These are phyloP conservation scores for Claviceps fusiformis DNA, from an alignment of 2,329 filamentous ascomycete species.

Conservation along the genomic window DNA sequence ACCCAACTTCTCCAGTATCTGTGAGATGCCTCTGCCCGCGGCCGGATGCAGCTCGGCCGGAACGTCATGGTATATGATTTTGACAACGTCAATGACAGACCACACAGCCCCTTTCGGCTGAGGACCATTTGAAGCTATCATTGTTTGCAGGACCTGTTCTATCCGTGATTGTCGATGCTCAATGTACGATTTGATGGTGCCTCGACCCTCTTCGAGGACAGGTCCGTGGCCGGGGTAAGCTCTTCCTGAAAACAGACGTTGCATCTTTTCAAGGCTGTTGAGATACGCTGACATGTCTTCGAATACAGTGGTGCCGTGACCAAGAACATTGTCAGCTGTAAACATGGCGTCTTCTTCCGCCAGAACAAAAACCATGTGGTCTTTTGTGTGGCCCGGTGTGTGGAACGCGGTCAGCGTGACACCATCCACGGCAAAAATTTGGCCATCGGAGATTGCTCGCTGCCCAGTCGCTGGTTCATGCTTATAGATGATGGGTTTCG, in stretches of 20 bases:
- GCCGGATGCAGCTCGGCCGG: conserved; percentile 61
- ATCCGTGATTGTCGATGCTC: conserved; percentile 68
- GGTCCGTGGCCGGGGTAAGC: conserved; percentile 84
- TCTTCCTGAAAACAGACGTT: conserved; percentile 45
- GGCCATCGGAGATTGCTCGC: conserved; percentile 30
- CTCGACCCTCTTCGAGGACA: conserved; percentile 57
- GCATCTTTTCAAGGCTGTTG: conserved; percentile 55
- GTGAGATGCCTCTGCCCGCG: conserved; percentile 61
- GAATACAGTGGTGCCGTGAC: conserved; percentile 76
- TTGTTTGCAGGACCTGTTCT: conserved; percentile 55
- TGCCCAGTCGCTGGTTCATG: conserved; percentile 41
- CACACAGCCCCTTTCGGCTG: conserved; percentile 27
- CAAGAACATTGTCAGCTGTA: conserved; percentile 79
- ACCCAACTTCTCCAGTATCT: conserved; percentile 69
- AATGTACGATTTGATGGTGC: conserved; percentile 72
- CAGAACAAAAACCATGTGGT: conserved; percentile 69
- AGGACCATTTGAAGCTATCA: conserved; percentile 30
- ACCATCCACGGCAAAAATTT: conserved; percentile 43
- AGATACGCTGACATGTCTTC: conserved; percentile 63
- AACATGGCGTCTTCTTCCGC: conserved; percentile 74
- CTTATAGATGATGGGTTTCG: conserved; percentile 53
- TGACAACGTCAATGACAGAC: conserved; percentile 73
- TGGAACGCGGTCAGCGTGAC: conserved; percentile 52
- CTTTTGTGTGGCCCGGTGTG: conserved; percentile 57
- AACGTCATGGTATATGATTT: conserved; percentile 70